These are phyloP conservation scores for Starmera quercuum DNA, from an alignment of 805 yeast genomes.

Conservation along the genomic window DNA sequence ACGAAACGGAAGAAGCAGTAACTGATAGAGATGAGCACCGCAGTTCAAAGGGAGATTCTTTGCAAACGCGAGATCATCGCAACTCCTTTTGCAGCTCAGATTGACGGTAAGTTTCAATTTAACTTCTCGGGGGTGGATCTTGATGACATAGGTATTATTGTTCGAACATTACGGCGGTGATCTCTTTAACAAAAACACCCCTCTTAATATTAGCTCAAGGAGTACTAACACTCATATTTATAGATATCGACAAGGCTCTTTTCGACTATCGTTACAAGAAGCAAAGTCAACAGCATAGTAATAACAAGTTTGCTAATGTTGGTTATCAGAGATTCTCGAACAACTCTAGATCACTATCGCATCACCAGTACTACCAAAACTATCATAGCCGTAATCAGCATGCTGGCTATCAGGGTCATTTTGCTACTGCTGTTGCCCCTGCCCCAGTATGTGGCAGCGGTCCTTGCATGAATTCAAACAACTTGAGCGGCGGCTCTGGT, in stretches of 20 bases:
- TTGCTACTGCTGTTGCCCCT: slow-evolving; percentile 1
- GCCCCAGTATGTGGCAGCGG: too few species aligned
- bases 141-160: too few species aligned
- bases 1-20: too few species aligned
- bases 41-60: background rate
- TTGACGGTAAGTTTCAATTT: slow-evolving; percentile 1
- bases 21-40: too few species aligned
- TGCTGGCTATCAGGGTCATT: background rate
- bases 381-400: background rate
- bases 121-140: background rate
- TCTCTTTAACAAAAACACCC: too few species aligned
- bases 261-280: slow-evolving; percentile 3
- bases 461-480: too few species aligned
- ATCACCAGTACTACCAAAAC: background rate
- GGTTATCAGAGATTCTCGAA: background rate
- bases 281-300: slow-evolving; percentile 2
- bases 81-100: slow-evolving; percentile 3
- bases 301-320: background rate
- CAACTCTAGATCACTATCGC: background rate
- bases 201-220: background rate
- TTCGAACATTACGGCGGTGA: too few species aligned
- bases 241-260: slow-evolving; percentile 3
- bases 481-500: too few species aligned
- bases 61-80: slow-evolving; percentile 1
- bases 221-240: background rate